Evolutionary conservation across 805 yeast species (phyloP).

Genomic region (Pichia cabralensis): DNA sequence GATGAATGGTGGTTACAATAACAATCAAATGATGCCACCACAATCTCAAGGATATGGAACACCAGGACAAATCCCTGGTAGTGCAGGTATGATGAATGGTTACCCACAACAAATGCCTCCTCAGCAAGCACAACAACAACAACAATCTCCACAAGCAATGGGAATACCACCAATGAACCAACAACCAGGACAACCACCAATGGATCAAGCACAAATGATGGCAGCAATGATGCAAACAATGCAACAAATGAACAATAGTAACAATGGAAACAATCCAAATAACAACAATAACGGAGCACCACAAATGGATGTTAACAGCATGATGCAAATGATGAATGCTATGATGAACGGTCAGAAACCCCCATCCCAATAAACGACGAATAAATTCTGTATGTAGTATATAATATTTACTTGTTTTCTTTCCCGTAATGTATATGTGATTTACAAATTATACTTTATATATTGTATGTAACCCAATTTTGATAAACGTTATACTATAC

Average conservation of each 20-base stretch:
- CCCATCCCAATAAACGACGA: constrained; percentile 11
- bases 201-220: constrained; percentile 23
- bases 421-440: too few species aligned
- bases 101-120: constrained; percentile 3
- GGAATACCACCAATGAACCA: constrained; percentile 6
- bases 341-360: constrained; percentile 26
- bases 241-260: constrained; percentile 21
- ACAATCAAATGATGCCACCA: too few species aligned
- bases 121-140: constrained; percentile 5
- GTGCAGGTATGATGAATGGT: too few species aligned
- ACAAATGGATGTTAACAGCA: constrained; percentile 25
- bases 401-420: too few species aligned
- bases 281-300: constrained; percentile 10
- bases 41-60: too few species aligned
- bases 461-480: too few species aligned
- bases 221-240: constrained; percentile 27
- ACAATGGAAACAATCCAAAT: too few species aligned
- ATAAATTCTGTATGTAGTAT: too few species aligned
- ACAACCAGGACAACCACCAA: constrained; percentile 9
- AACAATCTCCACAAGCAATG: constrained; percentile 2
- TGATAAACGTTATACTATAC: too few species aligned
- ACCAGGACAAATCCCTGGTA: too few species aligned
- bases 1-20: too few species aligned
- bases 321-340: constrained; percentile 28
- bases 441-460: too few species aligned